These are phyloP conservation scores for Pseudonectria buxi DNA, from an alignment of 2,329 filamentous ascomycete species.

Conservation along the genomic window DNA sequence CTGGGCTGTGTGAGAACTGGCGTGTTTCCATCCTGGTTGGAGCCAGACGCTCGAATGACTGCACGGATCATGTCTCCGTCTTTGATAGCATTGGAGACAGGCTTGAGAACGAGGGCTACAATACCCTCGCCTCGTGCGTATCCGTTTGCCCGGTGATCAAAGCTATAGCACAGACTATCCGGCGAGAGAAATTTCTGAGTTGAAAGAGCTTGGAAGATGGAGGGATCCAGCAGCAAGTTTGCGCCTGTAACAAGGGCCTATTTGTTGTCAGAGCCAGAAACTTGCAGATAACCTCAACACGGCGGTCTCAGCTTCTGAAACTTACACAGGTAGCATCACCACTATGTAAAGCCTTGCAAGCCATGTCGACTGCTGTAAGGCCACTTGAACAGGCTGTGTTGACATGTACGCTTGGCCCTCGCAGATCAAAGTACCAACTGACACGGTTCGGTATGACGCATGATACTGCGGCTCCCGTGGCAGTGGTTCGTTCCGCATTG, in stretches of 20 bases:
- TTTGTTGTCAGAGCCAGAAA: no score
- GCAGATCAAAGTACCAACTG: slow-evolving; percentile 29
- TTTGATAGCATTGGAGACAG: slow-evolving; percentile 37
- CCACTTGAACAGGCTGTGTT: slow-evolving; percentile 15
- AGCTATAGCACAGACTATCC: slow-evolving; percentile 25
- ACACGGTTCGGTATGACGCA: slow-evolving; percentile 33
- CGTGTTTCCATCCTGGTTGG: slow-evolving; percentile 35
- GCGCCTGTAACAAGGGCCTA: slow-evolving; percentile 12
- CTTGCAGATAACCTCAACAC: no score
- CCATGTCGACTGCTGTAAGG: slow-evolving; percentile 12
- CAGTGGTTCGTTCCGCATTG: slow-evolving; percentile 22
- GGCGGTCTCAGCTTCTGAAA: no score
- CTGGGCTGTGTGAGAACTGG: slow-evolving; percentile 29
- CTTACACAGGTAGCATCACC: slow-evolving; percentile 38
- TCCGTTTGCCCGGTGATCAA: slow-evolving; percentile 26
- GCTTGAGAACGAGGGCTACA: slow-evolving; percentile 42
- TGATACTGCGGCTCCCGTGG: slow-evolving; percentile 23
- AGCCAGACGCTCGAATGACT: slow-evolving; percentile 23
- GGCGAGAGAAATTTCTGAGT: slow-evolving; percentile 39
- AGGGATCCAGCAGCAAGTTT: slow-evolving; percentile 15
- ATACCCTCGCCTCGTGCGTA: slow-evolving; percentile 24
- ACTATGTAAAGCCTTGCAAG: slow-evolving; percentile 32
- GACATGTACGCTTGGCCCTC: slow-evolving; percentile 11
- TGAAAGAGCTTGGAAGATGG: slow-evolving; percentile 7
- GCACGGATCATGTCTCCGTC: slow-evolving; percentile 33